A percentile compares a stretch with the other conserved stretches of the same genome.
These are phyloP conservation scores for Skeletonema costatum DNA, from an alignment of 108 stramenopile genomes.

Conservation along the genomic window DNA sequence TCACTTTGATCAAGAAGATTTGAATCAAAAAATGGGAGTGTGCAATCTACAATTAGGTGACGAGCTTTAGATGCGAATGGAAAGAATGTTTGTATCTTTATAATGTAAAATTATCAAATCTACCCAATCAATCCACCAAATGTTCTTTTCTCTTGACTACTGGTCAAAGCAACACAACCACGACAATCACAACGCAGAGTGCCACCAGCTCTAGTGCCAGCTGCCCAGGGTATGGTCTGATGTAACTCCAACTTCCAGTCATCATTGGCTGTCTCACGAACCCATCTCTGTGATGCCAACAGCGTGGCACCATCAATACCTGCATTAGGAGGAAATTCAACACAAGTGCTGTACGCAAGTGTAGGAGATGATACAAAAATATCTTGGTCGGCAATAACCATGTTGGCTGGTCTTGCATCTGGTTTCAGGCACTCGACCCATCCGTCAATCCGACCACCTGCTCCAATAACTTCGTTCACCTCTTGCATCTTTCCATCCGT, in stretches of 20 bases:
- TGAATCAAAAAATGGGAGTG: conserved; percentile 9
- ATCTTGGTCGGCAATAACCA: conserved; percentile 71
- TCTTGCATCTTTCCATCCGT: conserved; percentile 8
- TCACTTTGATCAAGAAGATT: conserved; percentile 5
- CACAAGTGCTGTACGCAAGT: conserved; percentile 66
- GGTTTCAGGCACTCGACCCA: conserved; percentile 72
- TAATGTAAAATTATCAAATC: neutral
- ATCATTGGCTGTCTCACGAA: conserved; percentile 28
- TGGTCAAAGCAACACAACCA: conserved; percentile 81
- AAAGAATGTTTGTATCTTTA: no score
- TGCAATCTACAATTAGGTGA: conserved; percentile 5
- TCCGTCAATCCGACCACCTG: conserved; percentile 72
- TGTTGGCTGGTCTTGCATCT: conserved; percentile 69
- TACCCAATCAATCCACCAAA: conserved; percentile 73
- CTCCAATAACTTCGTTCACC: conserved; percentile 63
- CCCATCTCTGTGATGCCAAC: conserved; percentile 75
- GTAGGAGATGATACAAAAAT: conserved; percentile 55
- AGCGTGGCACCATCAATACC: conserved; percentile 62
- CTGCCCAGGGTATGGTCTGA: conserved; percentile 84
- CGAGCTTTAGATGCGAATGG: neutral
- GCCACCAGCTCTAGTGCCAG: conserved; percentile 65
- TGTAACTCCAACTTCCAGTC: conserved; percentile 77
- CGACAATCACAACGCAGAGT: conserved; percentile 76
- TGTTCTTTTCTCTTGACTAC: conserved; percentile 54
- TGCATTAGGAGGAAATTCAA: conserved; percentile 71